These are phyloP conservation scores for Solanum ahanhuiri DNA, from an alignment of 257 asterid genomes.

Conservation along the genomic window DNA sequence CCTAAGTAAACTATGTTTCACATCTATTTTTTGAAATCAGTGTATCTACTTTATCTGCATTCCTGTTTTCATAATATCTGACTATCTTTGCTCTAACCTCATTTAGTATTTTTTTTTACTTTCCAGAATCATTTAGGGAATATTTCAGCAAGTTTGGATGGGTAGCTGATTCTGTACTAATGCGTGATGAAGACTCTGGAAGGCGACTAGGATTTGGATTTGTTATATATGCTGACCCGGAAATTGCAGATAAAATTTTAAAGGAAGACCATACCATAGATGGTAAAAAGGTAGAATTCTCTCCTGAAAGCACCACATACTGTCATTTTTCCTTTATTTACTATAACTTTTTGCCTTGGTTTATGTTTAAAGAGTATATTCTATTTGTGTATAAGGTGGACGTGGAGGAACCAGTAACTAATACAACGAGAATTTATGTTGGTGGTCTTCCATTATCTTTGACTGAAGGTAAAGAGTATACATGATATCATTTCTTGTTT, in stretches of 20 bases:
- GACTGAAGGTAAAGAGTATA: constrained; percentile 44
- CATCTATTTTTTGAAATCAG: too few relatives aligned
- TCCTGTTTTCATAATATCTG: background rate
- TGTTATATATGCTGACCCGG: constrained; percentile 71
- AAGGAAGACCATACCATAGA: constrained; percentile 74
- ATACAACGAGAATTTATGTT: constrained; percentile 82
- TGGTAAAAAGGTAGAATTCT: constrained; percentile 63
- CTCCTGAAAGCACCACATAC: background rate
- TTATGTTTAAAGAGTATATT: background rate
- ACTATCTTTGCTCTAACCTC: constrained; percentile 5
- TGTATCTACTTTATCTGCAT: background rate
- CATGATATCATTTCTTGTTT: background rate
- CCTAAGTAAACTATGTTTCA: too few relatives aligned
- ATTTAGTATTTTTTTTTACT: background rate
- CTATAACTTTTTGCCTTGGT: background rate
- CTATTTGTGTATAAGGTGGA: constrained; percentile 51
- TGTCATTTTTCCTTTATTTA: background rate
- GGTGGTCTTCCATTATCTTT: constrained; percentile 87
- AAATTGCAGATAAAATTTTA: constrained; percentile 73
- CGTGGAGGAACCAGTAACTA: constrained; percentile 83
- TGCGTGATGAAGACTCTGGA: constrained; percentile 58
- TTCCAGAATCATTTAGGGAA: constrained; percentile 69
- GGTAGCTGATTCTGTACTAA: constrained; percentile 69
- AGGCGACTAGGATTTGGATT: constrained; percentile 90
- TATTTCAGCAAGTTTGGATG: constrained; percentile 84